Base-by-base conservation (phyloP, 805 yeast genomes). In the Peterozyma toletana region DNA sequence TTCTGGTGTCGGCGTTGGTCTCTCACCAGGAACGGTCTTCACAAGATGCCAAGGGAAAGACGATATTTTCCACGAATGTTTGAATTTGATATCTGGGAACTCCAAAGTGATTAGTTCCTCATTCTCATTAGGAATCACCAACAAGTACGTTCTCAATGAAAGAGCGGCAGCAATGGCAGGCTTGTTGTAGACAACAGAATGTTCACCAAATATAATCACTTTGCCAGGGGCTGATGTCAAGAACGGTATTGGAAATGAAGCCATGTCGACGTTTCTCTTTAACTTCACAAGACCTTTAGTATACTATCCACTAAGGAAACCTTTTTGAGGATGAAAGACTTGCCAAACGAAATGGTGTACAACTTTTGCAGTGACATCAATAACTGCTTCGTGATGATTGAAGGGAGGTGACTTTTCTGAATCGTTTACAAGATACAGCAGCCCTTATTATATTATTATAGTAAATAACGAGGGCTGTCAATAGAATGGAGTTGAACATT, bases 101-200 rank as follows among this genome's bases (percentile, higher is more conserved):
- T 86, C 87, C 49, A 91, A 66, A 27, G 68, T 67, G 38, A 90
- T 68, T 1, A 57, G 53, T 13, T 74, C 70, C 39, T 70, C 63
- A 11, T 60, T 56, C 2, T 52, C 50, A 46, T 65, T 67, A 15
- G 75, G 70, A 2, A 78, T 61, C 1, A 86, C 93, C 16, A 85
- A 64, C 7, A 90, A 63, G 54, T 87, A 91, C 0, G 97, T 86
- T 54, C 96, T 75, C 46, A 93, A 67, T 6, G 93, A 83, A 9
- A 91, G 75, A 3, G 96, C 93, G 0, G 98, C 97, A 1, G 99
- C 98, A 42, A 93, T 86, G 11, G 97, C 98, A 1, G 96, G 96
- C 67, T 80, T 86, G 38, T 86, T 82, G 59, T 86, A 86, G 0
- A 93, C 99, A 2, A 95, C 98, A 7, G 97, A 86, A 57, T 93